Percentiles rank a stretch among this genome's conserved stretches.
These are phyloP conservation scores for Sarcomyxa edulis DNA, from an alignment of 768 basidiomycete genomes.

Conservation along the genomic window DNA sequence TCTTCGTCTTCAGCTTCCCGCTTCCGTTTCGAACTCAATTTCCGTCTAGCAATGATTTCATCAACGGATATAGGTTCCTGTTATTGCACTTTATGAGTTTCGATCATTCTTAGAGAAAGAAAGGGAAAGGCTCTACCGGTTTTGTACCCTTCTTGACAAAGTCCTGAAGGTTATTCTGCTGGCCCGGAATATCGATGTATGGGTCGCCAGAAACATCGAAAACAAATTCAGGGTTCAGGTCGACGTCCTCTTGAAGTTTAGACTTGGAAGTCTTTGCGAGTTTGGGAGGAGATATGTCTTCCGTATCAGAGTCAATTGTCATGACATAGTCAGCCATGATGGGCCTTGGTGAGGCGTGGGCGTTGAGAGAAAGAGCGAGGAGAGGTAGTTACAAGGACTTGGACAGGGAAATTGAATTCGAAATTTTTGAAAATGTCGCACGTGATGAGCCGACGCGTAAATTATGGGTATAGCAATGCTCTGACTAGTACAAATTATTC, in stretches of 20 bases:
- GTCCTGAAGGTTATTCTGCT: constrained; percentile 39
- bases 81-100: constrained; percentile 7
- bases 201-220: constrained; percentile 78
- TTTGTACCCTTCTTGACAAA: constrained; percentile 57
- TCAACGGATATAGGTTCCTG: constrained; percentile 86
- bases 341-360: too few relatives aligned
- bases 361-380: neutral
- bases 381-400: too few relatives aligned
- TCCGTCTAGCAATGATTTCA: constrained; percentile 82
- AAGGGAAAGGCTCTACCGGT: constrained; percentile 39
- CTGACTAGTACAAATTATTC: too few relatives aligned
- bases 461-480: too few relatives aligned
- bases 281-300: constrained; percentile 32
- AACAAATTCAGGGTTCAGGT: constrained; percentile 75
- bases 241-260: constrained; percentile 45
- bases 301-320: constrained; percentile 80
- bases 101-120: constrained; percentile 3
- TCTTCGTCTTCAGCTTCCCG: constrained; percentile 34
- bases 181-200: constrained; percentile 49
- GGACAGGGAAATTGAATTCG: too few relatives aligned
- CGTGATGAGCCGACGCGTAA: too few relatives aligned
- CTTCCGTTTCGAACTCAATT: constrained; percentile 62
- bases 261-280: constrained; percentile 16
- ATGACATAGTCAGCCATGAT: constrained; percentile 65
- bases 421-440: too few relatives aligned